phyloP scores from a whole-genome alignment of 1,284 basidiomycete species.

The Neonothopanus nambi region DNA sequence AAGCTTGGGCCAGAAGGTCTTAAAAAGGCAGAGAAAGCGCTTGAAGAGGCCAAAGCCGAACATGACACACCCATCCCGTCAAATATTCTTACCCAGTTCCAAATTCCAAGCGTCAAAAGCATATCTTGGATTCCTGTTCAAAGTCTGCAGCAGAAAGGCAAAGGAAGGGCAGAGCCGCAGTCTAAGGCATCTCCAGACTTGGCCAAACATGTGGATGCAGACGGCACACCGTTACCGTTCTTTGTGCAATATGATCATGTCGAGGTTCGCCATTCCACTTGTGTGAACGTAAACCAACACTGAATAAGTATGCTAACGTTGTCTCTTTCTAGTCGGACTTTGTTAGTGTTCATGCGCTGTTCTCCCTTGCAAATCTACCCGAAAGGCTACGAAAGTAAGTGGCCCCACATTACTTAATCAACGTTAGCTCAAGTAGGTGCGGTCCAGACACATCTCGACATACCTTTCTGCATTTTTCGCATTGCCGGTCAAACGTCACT shows the following conservation, averaged over 20 bases:
- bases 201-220: conserved; percentile 67
- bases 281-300: neutral
- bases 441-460: conserved; percentile 73
- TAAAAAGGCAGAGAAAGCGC: conserved; percentile 63
- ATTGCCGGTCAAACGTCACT: conserved; percentile 74
- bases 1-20: conserved; percentile 83
- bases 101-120: conserved; percentile 83
- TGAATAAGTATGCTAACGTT: neutral
- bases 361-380: conserved; percentile 76
- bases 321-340: conserved; percentile 77
- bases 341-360: conserved; percentile 77
- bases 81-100: conserved; percentile 81
- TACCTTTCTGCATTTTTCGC: conserved; percentile 90
- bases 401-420: conserved; percentile 3
- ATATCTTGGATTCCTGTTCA: conserved; percentile 96
- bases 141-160: conserved; percentile 67
- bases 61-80: conserved; percentile 85
- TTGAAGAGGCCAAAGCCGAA: conserved; percentile 85
- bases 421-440: conserved; percentile 13
- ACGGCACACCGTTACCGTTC: conserved; percentile 76
- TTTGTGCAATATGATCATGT: conserved; percentile 92
- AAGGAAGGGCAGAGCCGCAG: conserved; percentile 35
- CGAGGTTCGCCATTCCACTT: conserved; percentile 50
- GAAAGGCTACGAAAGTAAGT: conserved; percentile 76
- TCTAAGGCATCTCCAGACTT: conserved; percentile 42